A percentile compares a stretch with the other conserved stretches of the same genome.
Evolutionary conservation across 352 stramenopile species (phyloP).

Genomic region (Saprolegnia parasitica): DNA sequence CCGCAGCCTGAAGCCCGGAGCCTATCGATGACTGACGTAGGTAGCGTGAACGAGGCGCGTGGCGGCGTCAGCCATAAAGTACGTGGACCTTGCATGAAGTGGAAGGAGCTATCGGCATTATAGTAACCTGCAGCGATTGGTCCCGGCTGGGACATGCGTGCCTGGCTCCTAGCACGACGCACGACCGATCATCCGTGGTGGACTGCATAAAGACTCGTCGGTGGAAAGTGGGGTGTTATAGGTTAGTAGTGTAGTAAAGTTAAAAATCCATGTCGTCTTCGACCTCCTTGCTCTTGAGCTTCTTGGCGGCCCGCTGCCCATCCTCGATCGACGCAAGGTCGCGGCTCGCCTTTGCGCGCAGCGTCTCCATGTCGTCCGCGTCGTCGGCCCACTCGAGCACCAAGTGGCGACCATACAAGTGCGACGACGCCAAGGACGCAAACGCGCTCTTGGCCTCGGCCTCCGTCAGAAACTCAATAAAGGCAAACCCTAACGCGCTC

Average conservation of each 20-base stretch:
- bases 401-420: conserved; percentile 98
- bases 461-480: conserved; percentile 96
- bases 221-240: not conserved
- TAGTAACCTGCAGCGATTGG: not conserved
- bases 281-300: conserved; percentile 22
- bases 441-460: conserved; percentile 94
- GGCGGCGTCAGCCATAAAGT: not conserved
- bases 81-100: not conserved
- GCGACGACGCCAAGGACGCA: conserved; percentile 89
- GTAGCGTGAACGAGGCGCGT: too few relatives aligned
- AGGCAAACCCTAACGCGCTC: conserved; percentile 83
- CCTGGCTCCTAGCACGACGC: not conserved
- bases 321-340: conserved; percentile 62
- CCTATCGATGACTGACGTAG: too few relatives aligned
- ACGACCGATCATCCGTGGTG: not conserved
- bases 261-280: conserved; percentile 30
- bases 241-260: conserved; percentile 13
- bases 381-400: conserved; percentile 97
- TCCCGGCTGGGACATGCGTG: not conserved
- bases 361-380: conserved; percentile 76
- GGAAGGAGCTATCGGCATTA: too few relatives aligned
- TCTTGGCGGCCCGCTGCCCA: conserved; percentile 23
- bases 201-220: not conserved
- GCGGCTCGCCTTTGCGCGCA: conserved; percentile 74
- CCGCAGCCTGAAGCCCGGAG: too few relatives aligned